Evolutionary conservation across 2,329 filamentous ascomycete genomes (phyloP), one percentile per base, ranked within the genome.

Genomic region (Aspergillus chevalieri): DNA sequence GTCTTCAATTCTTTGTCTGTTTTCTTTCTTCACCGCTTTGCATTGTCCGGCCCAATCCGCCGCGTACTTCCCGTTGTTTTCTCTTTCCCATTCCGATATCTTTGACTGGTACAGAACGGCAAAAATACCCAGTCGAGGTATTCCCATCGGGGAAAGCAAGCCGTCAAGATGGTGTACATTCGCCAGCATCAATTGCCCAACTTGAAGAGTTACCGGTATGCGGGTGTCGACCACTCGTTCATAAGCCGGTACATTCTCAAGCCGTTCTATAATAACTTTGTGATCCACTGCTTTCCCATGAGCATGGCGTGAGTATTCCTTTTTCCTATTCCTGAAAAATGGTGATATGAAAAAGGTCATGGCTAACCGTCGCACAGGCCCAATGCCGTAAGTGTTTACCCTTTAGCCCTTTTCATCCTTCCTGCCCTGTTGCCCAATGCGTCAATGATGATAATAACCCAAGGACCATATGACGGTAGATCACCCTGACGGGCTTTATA

Each of bases 191-290:
- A 89, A 74, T 85, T 98, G 55, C 84, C 86, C 36, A 89, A 88
- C 68, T 83, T 98, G 62, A 88, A 87, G 71, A 81, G 91, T 72
- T 98, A 98, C 83, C 93, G 95, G 74, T 98, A 98, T 79, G 89
- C 87, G 38, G 82, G 83, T 50, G 87, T 97, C 63, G 93, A 98
- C 73, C 87, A 87, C 70, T 95, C 90, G 52, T 77, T 96, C 53
- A 78, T 89, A 38, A 96, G 91, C 57, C 88, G 86, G 70, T 97
- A 96, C 75, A 82, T 98, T 57, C 77, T 98, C 63, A 97, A 98
- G 78, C 93, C 93, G 6, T 98, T 97, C 74, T 98, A 97, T 78
- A 94, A 84, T 65, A 85, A 95, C 73, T 79, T 93, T 58, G 92
- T 95, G 64, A 95, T 98, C 75, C 84, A 92, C 56, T 86, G 85